A percentile compares a stretch with the other conserved stretches of the same genome.
Evolutionary conservation across 768 basidiomycete species (phyloP).

Genomic region (Lactifluus rugatus): DNA sequence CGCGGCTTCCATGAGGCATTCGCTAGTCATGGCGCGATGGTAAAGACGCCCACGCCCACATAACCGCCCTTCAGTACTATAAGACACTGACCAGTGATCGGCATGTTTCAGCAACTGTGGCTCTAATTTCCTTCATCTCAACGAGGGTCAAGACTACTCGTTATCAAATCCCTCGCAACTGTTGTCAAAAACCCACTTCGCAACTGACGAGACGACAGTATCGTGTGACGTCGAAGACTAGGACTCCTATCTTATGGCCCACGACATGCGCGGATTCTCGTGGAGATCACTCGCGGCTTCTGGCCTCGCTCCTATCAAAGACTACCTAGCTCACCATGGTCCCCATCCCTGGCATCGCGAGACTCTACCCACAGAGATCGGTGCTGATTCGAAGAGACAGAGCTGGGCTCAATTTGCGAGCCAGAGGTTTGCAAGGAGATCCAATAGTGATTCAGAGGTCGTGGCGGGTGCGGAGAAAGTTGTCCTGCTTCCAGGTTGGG

Average conservation of each 20-base stretch:
- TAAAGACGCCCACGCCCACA: neutral
- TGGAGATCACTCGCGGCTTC: slow-evolving; percentile 26
- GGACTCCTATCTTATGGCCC: slow-evolving; percentile 19
- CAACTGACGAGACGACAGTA: neutral
- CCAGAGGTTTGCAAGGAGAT: slow-evolving; percentile 31
- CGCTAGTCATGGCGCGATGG: neutral
- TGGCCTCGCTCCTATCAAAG: slow-evolving; percentile 33
- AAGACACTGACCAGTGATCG: neutral
- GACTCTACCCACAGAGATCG: slow-evolving; percentile 19
- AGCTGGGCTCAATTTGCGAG: slow-evolving; percentile 58
- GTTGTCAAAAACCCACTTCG: neutral
- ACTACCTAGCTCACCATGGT: slow-evolving; percentile 35
- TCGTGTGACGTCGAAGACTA: neutral
- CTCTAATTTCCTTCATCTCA: neutral
- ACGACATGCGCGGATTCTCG: slow-evolving; percentile 26
- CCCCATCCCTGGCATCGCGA: neutral
- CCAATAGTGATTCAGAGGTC: slow-evolving; percentile 20
- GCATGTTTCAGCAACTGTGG: neutral
- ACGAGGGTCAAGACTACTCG: neutral
- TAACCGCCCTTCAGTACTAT: neutral
- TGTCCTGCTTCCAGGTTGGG: slow-evolving; percentile 76
- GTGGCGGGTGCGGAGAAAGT: slow-evolving; percentile 34
- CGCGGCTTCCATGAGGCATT: neutral
- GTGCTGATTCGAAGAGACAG: slow-evolving; percentile 27
- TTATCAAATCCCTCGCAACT: neutral